Evolutionary conservation across 2,329 filamentous ascomycete genomes (phyloP), one percentile per base, ranked within the genome.

Genomic region (Sporothrix pseudoabietina): DNA sequence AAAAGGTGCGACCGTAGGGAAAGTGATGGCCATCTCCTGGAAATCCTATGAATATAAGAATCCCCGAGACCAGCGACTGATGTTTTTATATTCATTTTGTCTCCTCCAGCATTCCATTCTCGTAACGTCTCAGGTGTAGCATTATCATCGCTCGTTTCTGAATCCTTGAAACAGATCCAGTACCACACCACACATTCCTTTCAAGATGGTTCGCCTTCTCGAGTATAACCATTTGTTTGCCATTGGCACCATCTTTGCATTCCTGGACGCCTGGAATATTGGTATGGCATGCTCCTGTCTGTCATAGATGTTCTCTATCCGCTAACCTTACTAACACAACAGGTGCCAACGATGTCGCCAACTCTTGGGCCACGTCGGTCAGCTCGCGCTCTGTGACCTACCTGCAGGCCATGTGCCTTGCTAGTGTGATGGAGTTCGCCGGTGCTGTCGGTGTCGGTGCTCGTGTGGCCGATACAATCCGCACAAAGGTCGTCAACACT

Each of bases 331-430:
- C 30, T 57, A 65, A 39, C 65, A 7, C 30, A 6, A 12, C 77
- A 80, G 83, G 82, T 77, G 81, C 79, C 79, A 84, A 89, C 82
- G 91, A 93, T 90, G 90, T 93, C 74, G 91, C 91, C 81, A 93
- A 93, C 83, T 88, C 90, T 1, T 93, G 89, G 88, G 90, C 90
- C n/a, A 92, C 89, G 47, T 90, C 88, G 76, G 91, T 93, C 74
- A 91, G 89, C 1, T 92, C 91, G 3, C 85, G 90, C 54, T 92
- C 91, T 74, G 80, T 91, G 57, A 86, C 87, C 22, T 87, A 90
- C 79, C 75, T 86, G 71, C 88, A 90, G 79, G 89, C 87, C 76
- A 88, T 89, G 87, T 76, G 85, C 14, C 81, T 88, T 39, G 88
- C 86, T 52, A 84, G 85, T 61, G 78, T 90, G 74, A 89, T 90